Evolutionary conservation across 495 filamentous ascomycete genomes (phyloP).

Genomic region (Delitschia confertaspora): DNA sequence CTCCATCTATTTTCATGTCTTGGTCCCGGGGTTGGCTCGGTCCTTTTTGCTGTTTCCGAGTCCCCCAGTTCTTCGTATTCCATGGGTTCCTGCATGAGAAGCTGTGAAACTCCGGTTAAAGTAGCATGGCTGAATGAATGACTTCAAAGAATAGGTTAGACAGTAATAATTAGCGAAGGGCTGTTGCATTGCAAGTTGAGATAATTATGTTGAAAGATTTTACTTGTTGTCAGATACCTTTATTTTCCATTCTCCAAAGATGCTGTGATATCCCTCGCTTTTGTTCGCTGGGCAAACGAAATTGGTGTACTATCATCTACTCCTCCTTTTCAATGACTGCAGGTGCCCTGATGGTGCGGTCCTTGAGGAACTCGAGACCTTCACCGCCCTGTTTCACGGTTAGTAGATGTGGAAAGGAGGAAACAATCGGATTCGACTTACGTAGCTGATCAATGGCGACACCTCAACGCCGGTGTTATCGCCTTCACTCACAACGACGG

Average conservation of each 20-base stretch:
- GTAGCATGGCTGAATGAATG: too few species aligned
- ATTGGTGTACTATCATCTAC: slow-evolving; percentile 16
- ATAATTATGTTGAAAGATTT: background rate
- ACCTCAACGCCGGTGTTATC: slow-evolving; percentile 72
- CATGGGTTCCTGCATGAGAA: slow-evolving; percentile 15
- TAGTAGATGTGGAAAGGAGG: slow-evolving; percentile 28
- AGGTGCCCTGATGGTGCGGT: slow-evolving; percentile 64
- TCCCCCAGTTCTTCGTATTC: too few species aligned
- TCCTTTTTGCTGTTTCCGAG: too few species aligned
- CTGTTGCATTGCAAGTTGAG: too few species aligned
- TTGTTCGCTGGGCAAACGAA: background rate
- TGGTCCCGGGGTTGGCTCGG: too few species aligned
- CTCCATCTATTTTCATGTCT: too few species aligned
- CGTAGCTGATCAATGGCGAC: slow-evolving; percentile 90
- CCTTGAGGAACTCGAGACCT: slow-evolving; percentile 69
- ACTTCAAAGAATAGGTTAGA: too few species aligned
- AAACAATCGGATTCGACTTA: slow-evolving; percentile 45
- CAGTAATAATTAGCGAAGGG: too few species aligned
- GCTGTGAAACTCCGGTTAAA: background rate
- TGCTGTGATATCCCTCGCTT: background rate
- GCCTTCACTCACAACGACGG: slow-evolving; percentile 61
- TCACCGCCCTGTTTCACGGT: slow-evolving; percentile 65
- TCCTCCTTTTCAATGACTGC: slow-evolving; percentile 69
- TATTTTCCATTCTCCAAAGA: background rate
- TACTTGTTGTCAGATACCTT: background rate